Base-by-base conservation (phyloP, 108 stramenopile species). In the Nitzschia sp. region DNA sequence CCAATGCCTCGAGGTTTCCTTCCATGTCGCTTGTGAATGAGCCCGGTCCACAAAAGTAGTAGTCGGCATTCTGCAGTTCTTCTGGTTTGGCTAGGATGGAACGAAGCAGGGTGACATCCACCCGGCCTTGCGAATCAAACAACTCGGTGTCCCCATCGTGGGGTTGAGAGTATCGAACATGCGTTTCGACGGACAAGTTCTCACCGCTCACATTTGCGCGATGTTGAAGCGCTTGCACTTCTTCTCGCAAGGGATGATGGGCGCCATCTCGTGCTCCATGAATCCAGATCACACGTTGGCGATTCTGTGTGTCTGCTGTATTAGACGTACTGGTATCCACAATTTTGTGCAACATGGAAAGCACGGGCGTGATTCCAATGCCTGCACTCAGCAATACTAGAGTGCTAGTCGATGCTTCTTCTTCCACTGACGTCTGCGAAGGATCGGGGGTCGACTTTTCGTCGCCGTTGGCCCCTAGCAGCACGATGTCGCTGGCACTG, bases 301-400 rank as follows among this genome's bases (percentile, higher is more conserved):
- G 38, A 2, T 11, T 4, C 11, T 57, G 48, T 15, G 3, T 31
- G 23, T 26, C 31, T 44, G 6, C 6, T 25, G n/a, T 15, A 6
- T 25, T 27, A 35, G 23, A 25, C 33, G 38, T 41, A n/a, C n/a
- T n/a, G n/a, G n/a, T 22, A 36, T 23, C 22, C 1, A 46, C 72
- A 8, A 46, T 23, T 23, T 38, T n/a, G 28, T 77, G 64, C 2
- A 77, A 65, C 76, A 77, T 77, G 38, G 65, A 67, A 3, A 77
- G 32, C 5, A 77, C 36, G 23, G 76, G 76, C 26, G 76, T 77
- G 16, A 77, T 57, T 13, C 76, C 76, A 62, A 77, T 61, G 38
- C 76, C 76, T 35, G 15, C n/a, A 46, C 76, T 77, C 38, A 77
- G 23, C 2, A 77, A 34, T 34, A 72, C 17, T 34, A 17, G 26